phyloP scores from a whole-genome alignment of 495 filamentous ascomycete species.

The Aspergillus nidulans region DNA sequence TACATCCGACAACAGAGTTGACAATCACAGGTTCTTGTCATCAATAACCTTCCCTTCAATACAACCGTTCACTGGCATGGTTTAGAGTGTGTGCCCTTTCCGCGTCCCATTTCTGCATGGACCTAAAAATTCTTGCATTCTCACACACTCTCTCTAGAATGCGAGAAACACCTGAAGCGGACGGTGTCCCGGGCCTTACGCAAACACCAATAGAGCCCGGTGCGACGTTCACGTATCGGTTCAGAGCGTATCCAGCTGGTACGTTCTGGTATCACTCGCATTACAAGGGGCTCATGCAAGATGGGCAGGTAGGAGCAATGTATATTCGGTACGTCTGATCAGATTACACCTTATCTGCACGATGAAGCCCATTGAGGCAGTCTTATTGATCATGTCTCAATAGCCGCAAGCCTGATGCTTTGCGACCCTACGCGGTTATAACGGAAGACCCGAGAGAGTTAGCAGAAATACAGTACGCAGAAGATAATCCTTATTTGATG shows the following conservation, averaged over 20 bases:
- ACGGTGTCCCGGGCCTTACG: slow-evolving; percentile 49
- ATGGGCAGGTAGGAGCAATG: slow-evolving; percentile 52
- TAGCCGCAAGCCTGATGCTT: slow-evolving; percentile 29
- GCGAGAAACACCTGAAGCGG: slow-evolving; percentile 38
- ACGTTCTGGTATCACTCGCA: slow-evolving; percentile 55
- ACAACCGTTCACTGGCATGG: slow-evolving; percentile 50
- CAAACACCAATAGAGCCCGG: slow-evolving; percentile 44
- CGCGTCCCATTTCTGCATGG: background rate
- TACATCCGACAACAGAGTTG: background rate
- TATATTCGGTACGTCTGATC: slow-evolving; percentile 16
- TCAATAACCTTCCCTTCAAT: slow-evolving; percentile 47
- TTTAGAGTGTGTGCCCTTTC: slow-evolving; percentile 11
- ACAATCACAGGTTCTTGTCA: slow-evolving; percentile 24
- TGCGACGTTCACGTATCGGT: slow-evolving; percentile 41
- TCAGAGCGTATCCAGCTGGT: slow-evolving; percentile 45
- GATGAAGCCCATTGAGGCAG: background rate
- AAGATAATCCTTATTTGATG: slow-evolving; percentile 31
- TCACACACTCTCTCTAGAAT: background rate
- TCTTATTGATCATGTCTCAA: background rate
- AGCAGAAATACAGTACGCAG: slow-evolving; percentile 37
- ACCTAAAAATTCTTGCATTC: background rate
- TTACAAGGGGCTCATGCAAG: slow-evolving; percentile 39
- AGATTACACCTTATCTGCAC: background rate
- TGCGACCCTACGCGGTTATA: slow-evolving; percentile 39
- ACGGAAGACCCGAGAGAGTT: slow-evolving; percentile 28